Base-by-base conservation (phyloP, 148 eudicot species). In the Fagopyrum tataricum region DNA sequence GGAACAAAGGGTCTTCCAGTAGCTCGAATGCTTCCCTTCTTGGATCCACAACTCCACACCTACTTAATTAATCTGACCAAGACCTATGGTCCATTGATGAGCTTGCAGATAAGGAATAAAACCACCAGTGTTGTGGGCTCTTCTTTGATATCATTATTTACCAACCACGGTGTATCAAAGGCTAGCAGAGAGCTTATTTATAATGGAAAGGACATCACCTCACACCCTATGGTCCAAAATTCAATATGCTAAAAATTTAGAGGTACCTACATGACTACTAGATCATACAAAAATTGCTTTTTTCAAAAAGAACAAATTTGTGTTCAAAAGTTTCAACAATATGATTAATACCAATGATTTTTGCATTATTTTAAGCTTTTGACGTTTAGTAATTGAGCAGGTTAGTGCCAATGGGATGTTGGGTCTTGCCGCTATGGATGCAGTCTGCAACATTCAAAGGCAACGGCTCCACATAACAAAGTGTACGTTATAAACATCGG, bases 211-310 rank as follows among this genome's bases (percentile, higher is more conserved):
- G 88, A 90, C 52, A 81, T 92, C 1, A 82, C 74, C 1, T 89
- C 90, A 67, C 74, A 6, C 90, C 95, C 0, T 82, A 92, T 44
- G 92, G 95, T 1, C 80, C 95, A 2, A 79, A 86, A 23, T 82
- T 89, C 85, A 82, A 87, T 42, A 78, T 85, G 82, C 82, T 92
- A 59, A 74, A 92, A 44, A 88, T n/a, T n/a, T n/a, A n/a, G n/a
- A 84, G 72, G 80, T 87, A 64, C 20, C 6, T 13, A 14, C 37
- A 31, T 31, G 37, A 31, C 37, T 31, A 31, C 37, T n/a, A n/a
- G n/a, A n/a, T n/a, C n/a, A n/a, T n/a, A n/a, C n/a, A n/a, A n/a
- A n/a, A n/a, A n/a, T n/a, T n/a, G n/a, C n/a, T n/a, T n/a, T n/a
- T n/a, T n/a, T n/a, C n/a, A n/a, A n/a, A n/a, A n/a, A n/a, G n/a